phyloP scores from a whole-genome alignment of 768 basidiomycete species.

The Auricularia sp. region DNA sequence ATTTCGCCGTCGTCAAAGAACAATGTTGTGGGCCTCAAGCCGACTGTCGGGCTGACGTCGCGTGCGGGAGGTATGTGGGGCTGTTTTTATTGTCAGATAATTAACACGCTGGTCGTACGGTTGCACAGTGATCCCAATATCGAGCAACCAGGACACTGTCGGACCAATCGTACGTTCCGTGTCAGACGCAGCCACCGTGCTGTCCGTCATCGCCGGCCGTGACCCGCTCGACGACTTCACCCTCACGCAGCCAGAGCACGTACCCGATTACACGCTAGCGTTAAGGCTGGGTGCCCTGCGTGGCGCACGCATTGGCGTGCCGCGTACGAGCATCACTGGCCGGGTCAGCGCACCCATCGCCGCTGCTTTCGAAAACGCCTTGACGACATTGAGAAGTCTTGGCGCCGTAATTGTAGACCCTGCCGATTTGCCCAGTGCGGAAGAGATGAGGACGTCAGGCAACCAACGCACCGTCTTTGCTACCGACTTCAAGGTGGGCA shows the following conservation, averaged over 20 bases:
- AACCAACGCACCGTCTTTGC: not conserved
- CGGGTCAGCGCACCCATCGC: slow-evolving; percentile 12
- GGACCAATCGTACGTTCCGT: slow-evolving; percentile 27
- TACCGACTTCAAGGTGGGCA: not conserved
- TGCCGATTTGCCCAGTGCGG: slow-evolving; percentile 37
- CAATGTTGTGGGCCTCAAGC: slow-evolving; percentile 33
- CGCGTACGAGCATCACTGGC: slow-evolving; percentile 26
- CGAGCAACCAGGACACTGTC: slow-evolving; percentile 29
- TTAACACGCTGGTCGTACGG: too few relatives aligned
- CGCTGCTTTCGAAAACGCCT: slow-evolving; percentile 30
- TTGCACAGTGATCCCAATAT: slow-evolving; percentile 34
- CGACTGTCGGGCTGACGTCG: slow-evolving; percentile 34
- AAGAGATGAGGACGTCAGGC: slow-evolving; percentile 17
- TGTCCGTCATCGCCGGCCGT: slow-evolving; percentile 31
- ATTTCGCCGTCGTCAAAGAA: slow-evolving; percentile 31
- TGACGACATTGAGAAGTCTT: slow-evolving; percentile 28
- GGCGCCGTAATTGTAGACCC: slow-evolving; percentile 51
- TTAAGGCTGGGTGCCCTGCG: slow-evolving; percentile 37
- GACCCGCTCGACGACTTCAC: slow-evolving; percentile 35
- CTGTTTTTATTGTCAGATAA: not conserved
- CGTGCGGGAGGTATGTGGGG: slow-evolving; percentile 23
- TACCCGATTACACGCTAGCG: slow-evolving; percentile 50
- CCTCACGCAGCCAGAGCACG: slow-evolving; percentile 31
- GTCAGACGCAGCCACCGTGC: slow-evolving; percentile 29
- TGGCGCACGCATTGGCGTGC: slow-evolving; percentile 42